Percentiles rank a stretch among this genome's conserved stretches.
Conservation (phyloP, 2,329 filamentous ascomycete genomes). For the Penicillium sp. region DNA sequence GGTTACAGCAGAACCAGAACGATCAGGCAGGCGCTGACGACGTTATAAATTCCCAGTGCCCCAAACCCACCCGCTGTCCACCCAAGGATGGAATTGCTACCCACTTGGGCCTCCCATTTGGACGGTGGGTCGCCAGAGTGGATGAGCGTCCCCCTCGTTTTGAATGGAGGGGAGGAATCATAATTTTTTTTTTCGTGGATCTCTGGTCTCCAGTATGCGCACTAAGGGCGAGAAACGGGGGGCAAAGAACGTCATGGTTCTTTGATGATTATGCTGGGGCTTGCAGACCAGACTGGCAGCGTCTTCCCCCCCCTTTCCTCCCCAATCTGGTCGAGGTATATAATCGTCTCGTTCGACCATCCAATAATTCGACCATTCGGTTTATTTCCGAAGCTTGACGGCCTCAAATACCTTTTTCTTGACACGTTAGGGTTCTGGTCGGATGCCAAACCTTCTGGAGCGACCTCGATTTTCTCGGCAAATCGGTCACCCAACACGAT, state of each 20-base stretch:
- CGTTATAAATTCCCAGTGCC: constrained; percentile 29
- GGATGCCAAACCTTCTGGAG: constrained; percentile 4
- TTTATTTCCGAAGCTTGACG: no score
- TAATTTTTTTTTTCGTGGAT: background rate
- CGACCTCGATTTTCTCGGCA: background rate
- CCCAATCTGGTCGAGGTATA: no score
- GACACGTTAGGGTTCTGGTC: background rate
- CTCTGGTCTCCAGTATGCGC: no score
- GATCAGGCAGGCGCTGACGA: constrained; percentile 22
- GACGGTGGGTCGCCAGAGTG: constrained; percentile 29
- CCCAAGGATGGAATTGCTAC: constrained; percentile 24
- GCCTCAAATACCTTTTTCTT: no score
- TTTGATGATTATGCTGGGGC: background rate
- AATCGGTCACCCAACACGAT: background rate
- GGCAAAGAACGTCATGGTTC: constrained; percentile 9
- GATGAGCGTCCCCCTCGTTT: constrained; percentile 22
- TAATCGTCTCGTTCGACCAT: background rate
- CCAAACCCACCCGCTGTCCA: constrained; percentile 11
- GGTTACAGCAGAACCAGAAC: constrained; percentile 5
- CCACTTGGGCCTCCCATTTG: constrained; percentile 28
- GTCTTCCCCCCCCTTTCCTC: background rate
- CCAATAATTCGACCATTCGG: background rate
- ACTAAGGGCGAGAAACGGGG: background rate
- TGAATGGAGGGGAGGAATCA: constrained; percentile 5
- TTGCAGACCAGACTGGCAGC: background rate